A percentile compares a stretch with the other conserved stretches of the same genome.
phyloP scores from a whole-genome alignment of 2,329 filamentous ascomycete species.

The Alternaria arborescens region DNA sequence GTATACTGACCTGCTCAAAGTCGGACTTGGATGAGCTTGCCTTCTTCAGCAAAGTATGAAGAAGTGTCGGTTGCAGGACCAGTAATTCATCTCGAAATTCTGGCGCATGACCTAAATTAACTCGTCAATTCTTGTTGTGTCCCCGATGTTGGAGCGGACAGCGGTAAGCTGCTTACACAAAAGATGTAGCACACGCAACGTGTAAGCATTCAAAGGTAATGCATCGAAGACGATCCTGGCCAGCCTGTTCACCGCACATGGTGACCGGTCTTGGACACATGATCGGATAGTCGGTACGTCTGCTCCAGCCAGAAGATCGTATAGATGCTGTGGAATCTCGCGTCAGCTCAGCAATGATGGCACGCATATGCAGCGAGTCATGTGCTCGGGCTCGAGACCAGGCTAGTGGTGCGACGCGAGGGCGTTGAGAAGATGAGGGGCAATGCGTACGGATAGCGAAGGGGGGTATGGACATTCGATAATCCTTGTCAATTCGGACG shows the following conservation, averaged over 20 bases:
- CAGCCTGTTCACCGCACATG: conserved; percentile 59
- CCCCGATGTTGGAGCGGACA: neutral
- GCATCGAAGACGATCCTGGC: conserved; percentile 56
- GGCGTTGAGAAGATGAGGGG: conserved; percentile 15
- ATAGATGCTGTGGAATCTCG: conserved; percentile 43
- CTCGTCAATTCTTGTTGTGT: conserved; percentile 24
- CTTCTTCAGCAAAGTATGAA: conserved; percentile 46
- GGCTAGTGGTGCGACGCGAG: conserved; percentile 19
- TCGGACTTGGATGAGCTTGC: conserved; percentile 40
- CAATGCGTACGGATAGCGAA: conserved; percentile 57
- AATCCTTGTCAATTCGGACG: conserved; percentile 57
- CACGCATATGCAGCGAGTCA: conserved; percentile 32
- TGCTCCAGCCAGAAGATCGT: conserved; percentile 45
- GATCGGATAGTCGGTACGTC: conserved; percentile 49
- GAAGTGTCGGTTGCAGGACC: conserved; percentile 38
- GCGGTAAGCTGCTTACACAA: conserved; percentile 53
- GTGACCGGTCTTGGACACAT: conserved; percentile 58
- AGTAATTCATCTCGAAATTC: conserved; percentile 46
- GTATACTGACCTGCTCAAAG: conserved; percentile 41
- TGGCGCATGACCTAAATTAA: conserved; percentile 37
- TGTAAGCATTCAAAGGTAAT: conserved; percentile 61
- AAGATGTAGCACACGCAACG: conserved; percentile 59
- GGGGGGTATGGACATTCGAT: conserved; percentile 61
- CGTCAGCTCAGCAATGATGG: conserved; percentile 32
- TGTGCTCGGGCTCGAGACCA: conserved; percentile 20